Evolutionary conservation across 495 filamentous ascomycete species (phyloP).

Genomic region (Xylaria flabelliformis): DNA sequence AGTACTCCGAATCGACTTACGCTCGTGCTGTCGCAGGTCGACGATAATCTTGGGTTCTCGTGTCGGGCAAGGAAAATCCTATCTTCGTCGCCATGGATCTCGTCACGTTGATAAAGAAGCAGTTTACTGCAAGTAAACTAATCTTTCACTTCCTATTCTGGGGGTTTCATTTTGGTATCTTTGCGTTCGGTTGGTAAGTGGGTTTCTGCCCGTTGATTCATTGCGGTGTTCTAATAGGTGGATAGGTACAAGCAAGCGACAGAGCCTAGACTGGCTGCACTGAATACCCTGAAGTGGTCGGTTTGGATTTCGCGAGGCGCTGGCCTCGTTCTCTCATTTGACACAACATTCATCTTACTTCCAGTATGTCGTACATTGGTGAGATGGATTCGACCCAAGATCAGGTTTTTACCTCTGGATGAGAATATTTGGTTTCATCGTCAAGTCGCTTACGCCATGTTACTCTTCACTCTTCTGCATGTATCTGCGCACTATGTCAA

Average conservation of each 20-base stretch:
- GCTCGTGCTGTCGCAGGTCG: conserved; percentile 58
- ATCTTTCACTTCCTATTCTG: conserved; percentile 88
- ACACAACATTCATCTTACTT: conserved; percentile 85
- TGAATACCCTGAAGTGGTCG: conserved; percentile 85
- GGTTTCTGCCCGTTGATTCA: conserved; percentile 15
- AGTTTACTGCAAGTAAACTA: conserved; percentile 71
- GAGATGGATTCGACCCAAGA: conserved; percentile 81
- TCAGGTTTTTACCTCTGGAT: conserved; percentile 87
- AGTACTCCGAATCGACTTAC: conserved; percentile 33
- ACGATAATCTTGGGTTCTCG: conserved; percentile 47
- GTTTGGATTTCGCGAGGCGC: conserved; percentile 97
- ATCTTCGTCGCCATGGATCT: conserved; percentile 48
- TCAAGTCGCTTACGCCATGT: conserved; percentile 87
- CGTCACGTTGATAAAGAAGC: conserved; percentile 55
- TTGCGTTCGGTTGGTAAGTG: conserved; percentile 86
- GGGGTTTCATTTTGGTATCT: conserved; percentile 79
- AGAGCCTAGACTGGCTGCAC: conserved; percentile 68
- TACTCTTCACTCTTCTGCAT: conserved; percentile 83
- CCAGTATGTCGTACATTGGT: conserved; percentile 95
- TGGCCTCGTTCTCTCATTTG: conserved; percentile 79
- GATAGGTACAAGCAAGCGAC: conserved; percentile 76
- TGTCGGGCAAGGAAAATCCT: conserved; percentile 34
- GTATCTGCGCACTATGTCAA: conserved; percentile 90
- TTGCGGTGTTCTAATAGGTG: conserved; percentile 32
- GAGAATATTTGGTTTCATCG: conserved; percentile 97